phyloP scores from a whole-genome alignment of 2,329 filamentous ascomycete genomes.

The Neofusicoccum umdonicola region DNA sequence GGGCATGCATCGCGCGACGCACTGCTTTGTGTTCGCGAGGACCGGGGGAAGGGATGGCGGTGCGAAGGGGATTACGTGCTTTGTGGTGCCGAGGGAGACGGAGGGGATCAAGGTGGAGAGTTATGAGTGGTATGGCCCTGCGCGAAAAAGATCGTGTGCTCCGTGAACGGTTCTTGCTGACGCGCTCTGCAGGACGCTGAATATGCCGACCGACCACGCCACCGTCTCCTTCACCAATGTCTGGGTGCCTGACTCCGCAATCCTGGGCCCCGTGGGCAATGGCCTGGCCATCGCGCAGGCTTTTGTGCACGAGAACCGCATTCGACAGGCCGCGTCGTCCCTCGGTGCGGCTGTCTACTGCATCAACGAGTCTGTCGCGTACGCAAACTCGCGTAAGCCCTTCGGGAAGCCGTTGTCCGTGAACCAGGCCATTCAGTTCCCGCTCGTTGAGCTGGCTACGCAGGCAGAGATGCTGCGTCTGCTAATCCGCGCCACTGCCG shows the following conservation, averaged over 20 bases:
- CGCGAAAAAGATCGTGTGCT: too few species aligned
- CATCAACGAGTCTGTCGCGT: slow-evolving; percentile 55
- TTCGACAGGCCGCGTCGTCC: slow-evolving; percentile 62
- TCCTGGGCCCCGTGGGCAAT: slow-evolving; percentile 53
- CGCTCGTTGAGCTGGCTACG: slow-evolving; percentile 60
- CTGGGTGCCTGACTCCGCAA: slow-evolving; percentile 52
- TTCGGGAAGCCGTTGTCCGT: slow-evolving; percentile 57
- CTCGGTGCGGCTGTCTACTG: slow-evolving; percentile 61
- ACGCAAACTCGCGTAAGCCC: slow-evolving; percentile 54
- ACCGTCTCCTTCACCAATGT: slow-evolving; percentile 58
- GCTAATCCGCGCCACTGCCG: slow-evolving; percentile 60
- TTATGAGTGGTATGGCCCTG: slow-evolving; percentile 52
- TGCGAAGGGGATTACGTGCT: slow-evolving; percentile 59
- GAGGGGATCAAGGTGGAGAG: slow-evolving; percentile 55
- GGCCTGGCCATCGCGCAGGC: slow-evolving; percentile 61
- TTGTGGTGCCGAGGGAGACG: slow-evolving; percentile 55
- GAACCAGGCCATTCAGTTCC: slow-evolving; percentile 65
- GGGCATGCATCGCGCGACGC: slow-evolving; percentile 60
- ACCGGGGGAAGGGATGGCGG: slow-evolving; percentile 55
- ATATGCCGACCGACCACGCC: slow-evolving; percentile 66
- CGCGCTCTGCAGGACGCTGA: slow-evolving; percentile 50
- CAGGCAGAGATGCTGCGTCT: slow-evolving; percentile 62
- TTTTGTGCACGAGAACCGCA: slow-evolving; percentile 65
- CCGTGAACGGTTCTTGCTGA: not conserved
- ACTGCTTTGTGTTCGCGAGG: slow-evolving; percentile 61